These are phyloP conservation scores for Jatropha curcas DNA, from an alignment of 345 rosid species.

Conservation along the genomic window DNA sequence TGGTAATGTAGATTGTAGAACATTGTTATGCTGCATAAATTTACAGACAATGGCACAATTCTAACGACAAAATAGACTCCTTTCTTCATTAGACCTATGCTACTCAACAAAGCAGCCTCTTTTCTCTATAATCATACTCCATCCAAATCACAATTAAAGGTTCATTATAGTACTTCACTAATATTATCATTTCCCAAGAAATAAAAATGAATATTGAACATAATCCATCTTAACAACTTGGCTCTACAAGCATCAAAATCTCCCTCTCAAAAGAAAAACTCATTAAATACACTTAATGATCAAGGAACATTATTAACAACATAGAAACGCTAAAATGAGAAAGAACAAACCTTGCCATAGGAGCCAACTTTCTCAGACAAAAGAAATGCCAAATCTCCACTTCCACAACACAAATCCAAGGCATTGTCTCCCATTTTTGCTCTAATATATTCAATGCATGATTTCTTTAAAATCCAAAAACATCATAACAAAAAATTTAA, in stretches of 20 bases:
- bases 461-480: not conserved
- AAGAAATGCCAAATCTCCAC: constrained; percentile 83
- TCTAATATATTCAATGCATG: constrained; percentile 27
- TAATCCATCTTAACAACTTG: too few relatives aligned
- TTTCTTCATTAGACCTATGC: not conserved
- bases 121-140: not conserved
- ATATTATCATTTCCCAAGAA: not conserved
- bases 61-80: not conserved
- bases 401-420: constrained; percentile 93
- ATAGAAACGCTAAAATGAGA: not conserved
- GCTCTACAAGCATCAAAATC: too few relatives aligned
- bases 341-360: constrained; percentile 49
- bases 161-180: not conserved
- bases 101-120: not conserved
- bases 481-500: not conserved
- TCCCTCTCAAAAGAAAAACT: too few relatives aligned
- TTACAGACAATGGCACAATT: not conserved
- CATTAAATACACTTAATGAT: not conserved
- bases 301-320: not conserved
- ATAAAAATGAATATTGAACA: not conserved
- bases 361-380: constrained; percentile 79
- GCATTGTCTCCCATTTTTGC: constrained; percentile 61
- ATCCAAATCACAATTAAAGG: not conserved
- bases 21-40: not conserved
- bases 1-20: too few relatives aligned